Evolutionary conservation across 306 rosid species (phyloP).

Genomic region (Gastrolobium villosum): DNA sequence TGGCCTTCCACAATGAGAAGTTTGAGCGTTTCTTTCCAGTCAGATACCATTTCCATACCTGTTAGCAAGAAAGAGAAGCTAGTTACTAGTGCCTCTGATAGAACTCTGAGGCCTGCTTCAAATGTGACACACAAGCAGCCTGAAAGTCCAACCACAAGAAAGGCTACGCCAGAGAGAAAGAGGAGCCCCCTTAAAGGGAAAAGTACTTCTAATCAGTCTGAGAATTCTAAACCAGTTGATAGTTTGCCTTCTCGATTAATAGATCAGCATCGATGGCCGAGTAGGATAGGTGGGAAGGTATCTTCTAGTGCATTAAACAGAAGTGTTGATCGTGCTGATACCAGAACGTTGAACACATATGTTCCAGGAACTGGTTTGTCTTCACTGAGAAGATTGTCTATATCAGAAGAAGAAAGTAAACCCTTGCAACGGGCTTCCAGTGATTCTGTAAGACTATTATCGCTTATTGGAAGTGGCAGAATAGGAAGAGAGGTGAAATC

Average conservation of each 20-base stretch:
- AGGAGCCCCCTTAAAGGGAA: constrained; percentile 81
- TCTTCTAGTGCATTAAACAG: constrained; percentile 58
- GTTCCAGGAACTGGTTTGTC: constrained; percentile 58
- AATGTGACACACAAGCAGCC: constrained; percentile 71
- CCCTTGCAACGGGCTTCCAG: constrained; percentile 60
- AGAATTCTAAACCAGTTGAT: constrained; percentile 84
- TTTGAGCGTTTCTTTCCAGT: constrained; percentile 88
- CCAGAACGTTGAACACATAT: constrained; percentile 51
- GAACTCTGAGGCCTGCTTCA: constrained; percentile 79
- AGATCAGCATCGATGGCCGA: constrained; percentile 89
- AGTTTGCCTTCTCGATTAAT: constrained; percentile 64
- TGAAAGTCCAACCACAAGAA: constrained; percentile 59
- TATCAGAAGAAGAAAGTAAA: constrained; percentile 54
- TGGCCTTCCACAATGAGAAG: constrained; percentile 99
- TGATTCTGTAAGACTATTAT: constrained; percentile 53
- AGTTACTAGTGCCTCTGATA: constrained; percentile 61
- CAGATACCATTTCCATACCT: constrained; percentile 83
- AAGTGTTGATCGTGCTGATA: constrained; percentile 65
- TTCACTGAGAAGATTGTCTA: constrained; percentile 59
- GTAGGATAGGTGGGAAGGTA: constrained; percentile 70
- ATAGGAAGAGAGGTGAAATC: constrained; percentile 54
- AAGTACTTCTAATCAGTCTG: constrained; percentile 69
- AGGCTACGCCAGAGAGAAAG: constrained; percentile 83
- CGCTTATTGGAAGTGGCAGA: constrained; percentile 54
- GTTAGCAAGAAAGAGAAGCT: constrained; percentile 85